These are phyloP conservation scores for Coemansia sp. DNA, from an alignment of 192 early-diverging fungal genomes.

Conservation along the genomic window DNA sequence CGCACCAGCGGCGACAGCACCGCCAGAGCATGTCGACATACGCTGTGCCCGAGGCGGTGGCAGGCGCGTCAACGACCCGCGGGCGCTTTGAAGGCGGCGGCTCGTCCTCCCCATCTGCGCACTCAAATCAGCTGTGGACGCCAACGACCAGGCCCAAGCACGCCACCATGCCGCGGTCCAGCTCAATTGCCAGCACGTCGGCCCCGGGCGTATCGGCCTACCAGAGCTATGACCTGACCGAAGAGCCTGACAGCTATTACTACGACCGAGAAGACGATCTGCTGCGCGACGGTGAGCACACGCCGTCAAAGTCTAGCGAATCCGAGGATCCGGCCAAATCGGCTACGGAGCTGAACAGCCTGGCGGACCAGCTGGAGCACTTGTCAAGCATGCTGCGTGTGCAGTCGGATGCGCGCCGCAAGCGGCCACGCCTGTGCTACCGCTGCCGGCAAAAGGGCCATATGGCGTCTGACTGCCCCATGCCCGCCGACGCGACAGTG, in stretches of 20 bases:
- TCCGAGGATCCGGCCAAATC: constrained; percentile 32
- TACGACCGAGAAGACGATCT: constrained; percentile 3
- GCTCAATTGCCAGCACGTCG: not conserved
- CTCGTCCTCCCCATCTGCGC: not conserved
- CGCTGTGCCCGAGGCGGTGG: not conserved
- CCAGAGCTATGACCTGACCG: constrained; percentile 9
- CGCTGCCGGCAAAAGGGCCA: constrained; percentile 52
- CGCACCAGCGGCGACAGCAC: constrained; percentile 41
- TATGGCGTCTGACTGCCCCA: constrained; percentile 37
- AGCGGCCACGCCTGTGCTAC: constrained; percentile 50
- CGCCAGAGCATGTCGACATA: constrained; percentile 37
- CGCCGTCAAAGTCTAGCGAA: constrained; percentile 15
- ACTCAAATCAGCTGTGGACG: not conserved
- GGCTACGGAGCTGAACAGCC: constrained; percentile 35
- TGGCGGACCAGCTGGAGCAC: constrained; percentile 48
- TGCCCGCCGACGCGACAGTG: constrained; percentile 31
- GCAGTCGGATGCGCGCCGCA: constrained; percentile 43
- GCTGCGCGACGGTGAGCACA: constrained; percentile 8
- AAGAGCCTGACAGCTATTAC: constrained; percentile 9
- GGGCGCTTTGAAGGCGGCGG: constrained; percentile 1
- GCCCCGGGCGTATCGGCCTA: not conserved
- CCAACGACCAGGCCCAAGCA: not conserved
- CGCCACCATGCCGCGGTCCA: constrained; percentile 1
- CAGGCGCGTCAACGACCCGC: not conserved
- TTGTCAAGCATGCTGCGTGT: constrained; percentile 43